Conservation (phyloP, 2,329 filamentous ascomycete genomes). For the Cladosporium sp. region DNA sequence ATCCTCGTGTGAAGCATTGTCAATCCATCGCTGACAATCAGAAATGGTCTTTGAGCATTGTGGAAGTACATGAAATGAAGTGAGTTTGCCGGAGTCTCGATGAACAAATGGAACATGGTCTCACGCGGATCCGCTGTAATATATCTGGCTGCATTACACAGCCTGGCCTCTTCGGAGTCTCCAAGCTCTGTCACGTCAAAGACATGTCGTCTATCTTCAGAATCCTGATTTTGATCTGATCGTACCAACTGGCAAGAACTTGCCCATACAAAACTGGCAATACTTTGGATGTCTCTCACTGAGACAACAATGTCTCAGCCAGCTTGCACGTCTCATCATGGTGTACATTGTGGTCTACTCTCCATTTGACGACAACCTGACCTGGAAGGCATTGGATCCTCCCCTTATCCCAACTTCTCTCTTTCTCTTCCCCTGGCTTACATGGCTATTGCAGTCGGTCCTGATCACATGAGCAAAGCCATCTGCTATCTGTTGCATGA, state of each 20-base stretch:
- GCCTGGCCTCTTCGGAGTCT: background rate
- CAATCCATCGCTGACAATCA: background rate
- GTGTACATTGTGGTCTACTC: background rate
- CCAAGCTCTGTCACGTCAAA: background rate
- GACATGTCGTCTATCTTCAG: background rate
- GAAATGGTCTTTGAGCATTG: background rate
- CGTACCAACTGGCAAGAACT: background rate
- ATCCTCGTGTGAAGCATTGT: no score
- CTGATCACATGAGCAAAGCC: background rate
- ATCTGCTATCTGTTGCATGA: constrained; percentile 1
- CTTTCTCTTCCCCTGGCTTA: background rate
- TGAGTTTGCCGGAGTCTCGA: background rate
- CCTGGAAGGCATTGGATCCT: no score
- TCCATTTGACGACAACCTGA: background rate
- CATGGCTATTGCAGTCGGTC: background rate
- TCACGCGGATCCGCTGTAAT: no score
- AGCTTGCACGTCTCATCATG: background rate
- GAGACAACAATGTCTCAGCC: constrained; percentile 17
- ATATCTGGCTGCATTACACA: no score
- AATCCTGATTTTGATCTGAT: background rate
- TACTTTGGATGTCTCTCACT: constrained; percentile 5
- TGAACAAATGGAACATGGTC: background rate
- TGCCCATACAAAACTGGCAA: background rate
- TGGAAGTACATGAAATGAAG: no score
- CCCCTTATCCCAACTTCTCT: no score